Percentiles rank a stretch among this genome's conserved stretches.
Evolutionary conservation across 164 flowering plant species (phyloP).

Genomic region (Cinnamomum chago): DNA sequence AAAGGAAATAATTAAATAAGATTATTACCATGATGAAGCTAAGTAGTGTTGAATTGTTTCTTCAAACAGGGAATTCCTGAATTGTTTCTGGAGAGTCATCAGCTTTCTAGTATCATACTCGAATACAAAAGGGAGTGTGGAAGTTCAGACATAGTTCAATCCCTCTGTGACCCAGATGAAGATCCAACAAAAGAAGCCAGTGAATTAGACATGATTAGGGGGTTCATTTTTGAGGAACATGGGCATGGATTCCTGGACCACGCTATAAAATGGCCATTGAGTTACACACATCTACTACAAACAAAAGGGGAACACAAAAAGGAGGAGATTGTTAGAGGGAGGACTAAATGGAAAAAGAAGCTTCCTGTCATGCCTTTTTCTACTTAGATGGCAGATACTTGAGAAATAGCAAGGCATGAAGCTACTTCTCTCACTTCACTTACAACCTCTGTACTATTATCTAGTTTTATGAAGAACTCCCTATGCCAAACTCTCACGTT

Average conservation of each 20-base stretch:
- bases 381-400: background rate
- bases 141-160: conserved; percentile 51
- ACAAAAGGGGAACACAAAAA: conserved; percentile 30
- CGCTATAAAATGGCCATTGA: conserved; percentile 24
- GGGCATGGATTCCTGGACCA: conserved; percentile 28
- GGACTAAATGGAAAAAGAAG: conserved; percentile 53
- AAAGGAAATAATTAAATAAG: background rate
- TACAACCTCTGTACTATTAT: background rate
- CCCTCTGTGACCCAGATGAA: conserved; percentile 54
- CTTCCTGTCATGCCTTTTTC: conserved; percentile 17
- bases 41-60: background rate
- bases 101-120: conserved; percentile 44
- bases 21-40: background rate
- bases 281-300: conserved; percentile 55
- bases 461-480: background rate
- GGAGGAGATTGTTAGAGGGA: conserved; percentile 62
- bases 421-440: background rate
- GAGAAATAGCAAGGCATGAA: background rate
- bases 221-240: conserved; percentile 29
- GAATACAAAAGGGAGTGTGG: conserved; percentile 70
- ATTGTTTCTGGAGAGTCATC: conserved; percentile 40
- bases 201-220: conserved; percentile 19
- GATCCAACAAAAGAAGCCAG: conserved; percentile 19
- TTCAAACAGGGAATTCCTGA: conserved; percentile 53
- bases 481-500: too few species aligned